These are phyloP conservation scores for Cubamyces lactineus DNA, from an alignment of 768 basidiomycete species.

Conservation along the genomic window DNA sequence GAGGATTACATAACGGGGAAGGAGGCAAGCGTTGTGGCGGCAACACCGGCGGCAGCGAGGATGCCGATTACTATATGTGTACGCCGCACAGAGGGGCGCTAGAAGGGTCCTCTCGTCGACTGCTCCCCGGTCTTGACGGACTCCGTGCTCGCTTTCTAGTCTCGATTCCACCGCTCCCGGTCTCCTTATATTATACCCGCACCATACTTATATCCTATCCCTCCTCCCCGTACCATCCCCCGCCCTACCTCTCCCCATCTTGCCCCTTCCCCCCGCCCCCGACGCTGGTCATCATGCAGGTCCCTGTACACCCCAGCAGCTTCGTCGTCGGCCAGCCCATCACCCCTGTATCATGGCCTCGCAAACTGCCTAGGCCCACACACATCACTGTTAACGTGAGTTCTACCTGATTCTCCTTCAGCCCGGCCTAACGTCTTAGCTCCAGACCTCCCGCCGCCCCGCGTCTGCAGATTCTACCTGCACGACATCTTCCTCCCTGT, in stretches of 20 bases:
- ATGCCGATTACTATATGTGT: constrained; percentile 17
- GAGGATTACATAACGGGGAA: constrained; percentile 22
- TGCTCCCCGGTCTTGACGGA: constrained; percentile 21
- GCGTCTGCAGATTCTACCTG: constrained; percentile 25
- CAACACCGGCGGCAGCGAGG: constrained; percentile 18
- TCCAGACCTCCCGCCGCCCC: constrained; percentile 21
- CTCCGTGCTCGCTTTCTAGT: constrained; percentile 11
- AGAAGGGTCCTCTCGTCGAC: constrained; percentile 3
- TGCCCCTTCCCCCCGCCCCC: neutral
- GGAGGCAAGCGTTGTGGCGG: constrained; percentile 23
- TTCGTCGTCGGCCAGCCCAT: constrained; percentile 26
- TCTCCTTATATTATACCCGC: constrained; percentile 10
- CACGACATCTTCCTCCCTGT: constrained; percentile 22
- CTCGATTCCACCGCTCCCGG: constrained; percentile 15
- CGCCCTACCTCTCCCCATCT: neutral
- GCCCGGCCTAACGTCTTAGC: neutral
- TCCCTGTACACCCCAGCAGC: constrained; percentile 22
- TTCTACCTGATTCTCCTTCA: neutral
- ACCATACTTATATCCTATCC: constrained; percentile 14
- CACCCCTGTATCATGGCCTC: constrained; percentile 23
- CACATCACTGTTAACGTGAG: constrained; percentile 22
- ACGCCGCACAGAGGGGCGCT: constrained; percentile 8
- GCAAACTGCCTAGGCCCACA: constrained; percentile 21
- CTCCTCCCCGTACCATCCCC: neutral
- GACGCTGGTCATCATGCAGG: constrained; percentile 17